Conservation (phyloP, 2,329 filamentous ascomycete genomes). For the Epichloe brachyelytri region DNA sequence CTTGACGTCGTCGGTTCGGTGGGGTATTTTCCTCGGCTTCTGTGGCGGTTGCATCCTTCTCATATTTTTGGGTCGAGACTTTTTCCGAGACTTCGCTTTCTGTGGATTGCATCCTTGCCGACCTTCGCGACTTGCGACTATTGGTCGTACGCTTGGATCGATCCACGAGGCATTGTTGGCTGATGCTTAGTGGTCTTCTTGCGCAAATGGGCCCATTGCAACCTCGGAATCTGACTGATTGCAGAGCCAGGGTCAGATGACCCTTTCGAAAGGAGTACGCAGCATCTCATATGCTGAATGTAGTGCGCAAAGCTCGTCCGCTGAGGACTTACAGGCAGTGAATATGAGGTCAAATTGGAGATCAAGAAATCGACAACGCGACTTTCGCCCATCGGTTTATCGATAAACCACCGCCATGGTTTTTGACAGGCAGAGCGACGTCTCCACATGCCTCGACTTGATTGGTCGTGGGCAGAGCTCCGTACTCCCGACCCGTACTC, state of each 20-base stretch:
- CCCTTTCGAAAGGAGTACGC: slow-evolving; percentile 12
- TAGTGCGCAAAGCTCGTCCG: neutral
- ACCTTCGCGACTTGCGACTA: neutral
- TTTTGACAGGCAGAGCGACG: neutral
- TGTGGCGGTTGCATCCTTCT: slow-evolving; percentile 1
- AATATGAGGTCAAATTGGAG: neutral
- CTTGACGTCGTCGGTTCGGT: neutral
- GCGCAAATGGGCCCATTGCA: neutral
- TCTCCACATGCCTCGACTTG: neutral
- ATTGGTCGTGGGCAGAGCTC: neutral
- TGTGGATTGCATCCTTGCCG: slow-evolving; percentile 9
- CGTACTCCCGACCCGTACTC: neutral
- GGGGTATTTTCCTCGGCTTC: neutral
- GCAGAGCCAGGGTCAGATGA: slow-evolving; percentile 6
- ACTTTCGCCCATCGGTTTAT: neutral
- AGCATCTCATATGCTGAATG: slow-evolving; percentile 15
- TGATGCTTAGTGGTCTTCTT: neutral
- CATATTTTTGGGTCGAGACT: neutral
- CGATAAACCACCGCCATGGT: neutral
- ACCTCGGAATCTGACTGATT: neutral
- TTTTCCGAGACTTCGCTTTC: neutral
- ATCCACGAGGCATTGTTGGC: neutral
- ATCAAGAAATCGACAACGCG: neutral
- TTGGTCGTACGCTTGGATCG: neutral
- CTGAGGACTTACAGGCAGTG: neutral